A percentile compares a stretch with the other conserved stretches of the same genome.
phyloP scores from a whole-genome alignment of 2,329 filamentous ascomycete species.

The Ophiocordyceps camponoti-saundersi region DNA sequence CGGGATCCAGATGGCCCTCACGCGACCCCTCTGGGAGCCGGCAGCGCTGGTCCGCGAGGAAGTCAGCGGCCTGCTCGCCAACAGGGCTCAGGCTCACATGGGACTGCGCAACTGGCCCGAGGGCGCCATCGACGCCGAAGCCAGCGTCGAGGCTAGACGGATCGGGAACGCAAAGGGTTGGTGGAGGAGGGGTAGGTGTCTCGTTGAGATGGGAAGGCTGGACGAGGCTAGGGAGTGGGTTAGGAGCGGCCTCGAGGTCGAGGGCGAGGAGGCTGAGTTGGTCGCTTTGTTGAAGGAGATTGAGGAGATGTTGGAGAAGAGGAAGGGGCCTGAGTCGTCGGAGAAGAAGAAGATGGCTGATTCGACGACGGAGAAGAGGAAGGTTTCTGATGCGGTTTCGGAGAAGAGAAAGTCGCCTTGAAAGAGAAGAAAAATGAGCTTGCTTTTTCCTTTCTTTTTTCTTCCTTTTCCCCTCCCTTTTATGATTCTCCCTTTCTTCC shows the following conservation, averaged over 20 bases:
- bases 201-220: conserved; percentile 78
- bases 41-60: conserved; percentile 72
- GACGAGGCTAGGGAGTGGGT: conserved; percentile 74
- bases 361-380: conserved; percentile 21
- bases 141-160: conserved; percentile 73
- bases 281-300: conserved; percentile 47
- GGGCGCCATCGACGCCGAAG: conserved; percentile 73
- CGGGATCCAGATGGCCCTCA: conserved; percentile 79
- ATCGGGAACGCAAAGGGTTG: conserved; percentile 85
- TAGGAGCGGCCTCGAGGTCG: conserved; percentile 61
- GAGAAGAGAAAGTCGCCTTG: not conserved
- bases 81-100: conserved; percentile 85
- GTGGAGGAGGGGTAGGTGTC: conserved; percentile 73
- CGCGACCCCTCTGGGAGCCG: conserved; percentile 77
- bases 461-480: not conserved
- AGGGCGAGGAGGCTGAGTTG: conserved; percentile 52
- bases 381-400: conserved; percentile 7
- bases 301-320: conserved; percentile 25
- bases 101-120: conserved; percentile 66
- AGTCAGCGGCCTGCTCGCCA: conserved; percentile 60
- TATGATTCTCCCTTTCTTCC: not conserved
- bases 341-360: not conserved
- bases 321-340: conserved; percentile 10
- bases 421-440: not conserved
- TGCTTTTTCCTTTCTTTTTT: not conserved